A percentile compares a stretch with the other conserved stretches of the same genome.
Evolutionary conservation across 805 yeast genomes (phyloP).

Genomic region (Wickerhamomyces canadensis): DNA sequence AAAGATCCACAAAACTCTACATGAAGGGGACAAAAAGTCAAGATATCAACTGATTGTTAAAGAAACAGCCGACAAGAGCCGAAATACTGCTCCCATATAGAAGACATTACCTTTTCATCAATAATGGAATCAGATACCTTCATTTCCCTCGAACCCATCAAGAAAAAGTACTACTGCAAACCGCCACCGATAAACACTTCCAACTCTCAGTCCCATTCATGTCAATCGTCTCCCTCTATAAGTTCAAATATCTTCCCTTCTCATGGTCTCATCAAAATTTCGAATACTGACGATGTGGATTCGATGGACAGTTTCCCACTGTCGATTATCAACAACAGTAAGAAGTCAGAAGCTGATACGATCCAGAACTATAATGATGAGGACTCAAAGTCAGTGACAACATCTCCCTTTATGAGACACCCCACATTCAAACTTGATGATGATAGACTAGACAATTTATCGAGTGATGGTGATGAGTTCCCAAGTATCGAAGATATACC

Average conservation of each 20-base stretch:
- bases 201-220: background rate
- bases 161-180: background rate
- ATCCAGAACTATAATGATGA: background rate
- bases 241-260: slow-evolving; percentile 14
- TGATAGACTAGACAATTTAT: too few species aligned
- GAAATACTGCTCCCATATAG: too few species aligned
- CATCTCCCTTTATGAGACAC: too few species aligned
- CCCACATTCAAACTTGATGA: too few species aligned
- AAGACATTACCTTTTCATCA: too few species aligned
- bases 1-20: too few species aligned
- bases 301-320: slow-evolving; percentile 16
- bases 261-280: slow-evolving; percentile 18
- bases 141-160: background rate
- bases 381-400: background rate
- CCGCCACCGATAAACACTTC: background rate
- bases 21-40: too few species aligned
- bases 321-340: slow-evolving; percentile 1
- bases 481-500: slow-evolving; percentile 4
- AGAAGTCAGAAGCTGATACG: background rate
- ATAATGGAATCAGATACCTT: too few species aligned
- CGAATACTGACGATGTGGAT: slow-evolving; percentile 15
- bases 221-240: slow-evolving; percentile 6
- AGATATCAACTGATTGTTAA: too few species aligned
- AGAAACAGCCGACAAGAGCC: too few species aligned
- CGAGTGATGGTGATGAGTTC: background rate